Conservation (phyloP, 768 basidiomycete genomes). For the Phaeolepiota aurea region DNA sequence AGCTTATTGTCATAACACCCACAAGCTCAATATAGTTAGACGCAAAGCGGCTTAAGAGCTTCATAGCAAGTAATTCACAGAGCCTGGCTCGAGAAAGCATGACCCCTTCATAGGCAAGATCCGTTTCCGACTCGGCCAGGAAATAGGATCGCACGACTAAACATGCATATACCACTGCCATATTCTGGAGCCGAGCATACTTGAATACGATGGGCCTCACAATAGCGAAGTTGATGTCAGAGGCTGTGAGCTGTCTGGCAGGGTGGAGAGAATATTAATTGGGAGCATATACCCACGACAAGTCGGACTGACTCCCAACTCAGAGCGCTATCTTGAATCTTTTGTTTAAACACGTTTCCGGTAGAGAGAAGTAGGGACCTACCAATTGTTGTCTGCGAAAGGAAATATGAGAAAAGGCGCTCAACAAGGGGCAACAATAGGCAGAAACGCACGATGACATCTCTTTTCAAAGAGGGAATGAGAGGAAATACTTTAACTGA, state of each 20-base stretch:
- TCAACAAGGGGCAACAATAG: too few species aligned
- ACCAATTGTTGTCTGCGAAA: constrained; percentile 37
- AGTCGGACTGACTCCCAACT: constrained; percentile 65
- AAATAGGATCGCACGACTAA: constrained; percentile 78
- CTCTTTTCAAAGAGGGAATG: constrained; percentile 62
- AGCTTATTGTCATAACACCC: constrained; percentile 72
- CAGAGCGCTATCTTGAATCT: constrained; percentile 53
- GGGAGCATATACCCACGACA: too few species aligned
- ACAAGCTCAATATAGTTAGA: constrained; percentile 68
- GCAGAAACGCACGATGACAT: constrained; percentile 48
- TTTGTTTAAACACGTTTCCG: constrained; percentile 1
- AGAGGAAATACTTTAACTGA: constrained; percentile 75
- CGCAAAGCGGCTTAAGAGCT: constrained; percentile 70
- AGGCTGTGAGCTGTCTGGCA: constrained; percentile 68
- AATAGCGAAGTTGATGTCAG: constrained; percentile 75
- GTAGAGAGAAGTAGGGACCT: constrained; percentile 9
- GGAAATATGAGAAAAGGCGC: constrained; percentile 11
- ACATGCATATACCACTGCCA: constrained; percentile 69
- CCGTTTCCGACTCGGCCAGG: constrained; percentile 52
- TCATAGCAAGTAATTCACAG: constrained; percentile 87
- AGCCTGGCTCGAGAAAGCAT: constrained; percentile 61
- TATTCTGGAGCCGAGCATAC: constrained; percentile 70
- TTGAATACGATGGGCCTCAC: constrained; percentile 72
- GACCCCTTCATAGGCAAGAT: constrained; percentile 73
- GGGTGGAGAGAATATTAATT: constrained; percentile 5